phyloP scores from a whole-genome alignment of 371 early-diverging fungal species.

The Apophysomyces variabilis region DNA sequence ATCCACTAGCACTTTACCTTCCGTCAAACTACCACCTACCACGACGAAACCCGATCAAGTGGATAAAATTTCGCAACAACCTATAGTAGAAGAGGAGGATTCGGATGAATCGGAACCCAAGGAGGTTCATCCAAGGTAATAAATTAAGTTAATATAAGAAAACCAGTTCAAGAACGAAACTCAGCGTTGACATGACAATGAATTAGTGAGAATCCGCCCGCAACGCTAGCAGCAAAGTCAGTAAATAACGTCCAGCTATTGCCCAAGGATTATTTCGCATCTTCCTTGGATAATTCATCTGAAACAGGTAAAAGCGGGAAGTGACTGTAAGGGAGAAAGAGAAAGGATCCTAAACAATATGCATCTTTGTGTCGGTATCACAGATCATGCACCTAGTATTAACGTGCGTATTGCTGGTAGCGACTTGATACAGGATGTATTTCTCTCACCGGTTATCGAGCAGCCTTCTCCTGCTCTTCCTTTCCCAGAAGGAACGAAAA shows the following conservation, averaged over 20 bases:
- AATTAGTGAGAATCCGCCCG: neutral
- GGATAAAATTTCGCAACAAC: neutral
- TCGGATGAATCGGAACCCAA: slow-evolving; percentile 1
- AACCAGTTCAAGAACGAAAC: no score
- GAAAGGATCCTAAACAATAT: neutral
- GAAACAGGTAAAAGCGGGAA: neutral
- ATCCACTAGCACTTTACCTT: neutral
- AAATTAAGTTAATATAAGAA: neutral
- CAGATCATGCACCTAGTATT: slow-evolving; percentile 21
- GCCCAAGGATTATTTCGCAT: neutral
- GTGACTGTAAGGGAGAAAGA: neutral
- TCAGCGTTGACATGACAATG: neutral
- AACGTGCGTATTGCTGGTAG: slow-evolving; percentile 27
- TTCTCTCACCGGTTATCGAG: slow-evolving; percentile 26
- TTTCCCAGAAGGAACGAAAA: slow-evolving; percentile 14
- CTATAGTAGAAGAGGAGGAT: neutral
- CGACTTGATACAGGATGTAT: slow-evolving; percentile 23
- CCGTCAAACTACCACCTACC: neutral
- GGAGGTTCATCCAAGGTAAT: slow-evolving; percentile 7
- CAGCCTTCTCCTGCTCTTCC: slow-evolving; percentile 15
- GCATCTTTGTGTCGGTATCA: no score
- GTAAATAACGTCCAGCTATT: neutral
- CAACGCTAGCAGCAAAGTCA: neutral
- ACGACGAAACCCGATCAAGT: neutral
- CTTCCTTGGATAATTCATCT: neutral